phyloP scores from a whole-genome alignment of 139 green algal genomes.

The Chlamydomonas incerta region DNA sequence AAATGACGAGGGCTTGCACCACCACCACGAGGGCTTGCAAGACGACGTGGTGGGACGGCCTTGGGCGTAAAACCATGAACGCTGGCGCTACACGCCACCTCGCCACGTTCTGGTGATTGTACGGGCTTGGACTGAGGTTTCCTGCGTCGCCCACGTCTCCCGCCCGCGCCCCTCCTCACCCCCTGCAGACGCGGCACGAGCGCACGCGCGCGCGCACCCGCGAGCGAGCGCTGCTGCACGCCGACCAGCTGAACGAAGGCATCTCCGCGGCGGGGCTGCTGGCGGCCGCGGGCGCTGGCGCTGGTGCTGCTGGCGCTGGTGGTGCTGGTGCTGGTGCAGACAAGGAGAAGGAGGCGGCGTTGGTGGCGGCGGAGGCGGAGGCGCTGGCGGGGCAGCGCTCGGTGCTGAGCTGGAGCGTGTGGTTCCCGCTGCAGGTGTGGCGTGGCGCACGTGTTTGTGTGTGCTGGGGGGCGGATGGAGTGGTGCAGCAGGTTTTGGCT shows the following conservation, averaged over 20 bases:
- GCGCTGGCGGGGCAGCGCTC: conserved; percentile 9
- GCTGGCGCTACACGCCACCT: no score
- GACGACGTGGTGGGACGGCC: no score
- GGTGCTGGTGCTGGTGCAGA: not conserved
- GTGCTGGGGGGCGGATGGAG: no score
- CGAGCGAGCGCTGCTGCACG: conserved; percentile 78
- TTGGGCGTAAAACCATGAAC: no score
- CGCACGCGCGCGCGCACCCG: conserved; percentile 76
- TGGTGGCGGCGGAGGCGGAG: not conserved
- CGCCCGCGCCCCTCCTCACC: no score
- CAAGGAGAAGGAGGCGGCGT: not conserved
- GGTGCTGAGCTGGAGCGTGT: conserved; percentile 61
- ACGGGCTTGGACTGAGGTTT: no score
- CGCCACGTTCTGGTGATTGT: no score
- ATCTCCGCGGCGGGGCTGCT: not conserved
- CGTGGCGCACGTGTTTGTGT: not conserved
- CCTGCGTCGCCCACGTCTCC: no score
- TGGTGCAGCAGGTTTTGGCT: no score
- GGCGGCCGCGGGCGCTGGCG: not conserved
- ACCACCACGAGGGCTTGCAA: no score
- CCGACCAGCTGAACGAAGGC: conserved; percentile 75
- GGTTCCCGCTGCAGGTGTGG: conserved; percentile 65
- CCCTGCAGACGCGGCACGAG: conserved; percentile 77
- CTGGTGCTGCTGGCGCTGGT: not conserved
- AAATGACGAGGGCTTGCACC: no score